Base-by-base conservation (phyloP, 225 moss, liverwort and hornwort genomes). In the Climacium dendroides region DNA sequence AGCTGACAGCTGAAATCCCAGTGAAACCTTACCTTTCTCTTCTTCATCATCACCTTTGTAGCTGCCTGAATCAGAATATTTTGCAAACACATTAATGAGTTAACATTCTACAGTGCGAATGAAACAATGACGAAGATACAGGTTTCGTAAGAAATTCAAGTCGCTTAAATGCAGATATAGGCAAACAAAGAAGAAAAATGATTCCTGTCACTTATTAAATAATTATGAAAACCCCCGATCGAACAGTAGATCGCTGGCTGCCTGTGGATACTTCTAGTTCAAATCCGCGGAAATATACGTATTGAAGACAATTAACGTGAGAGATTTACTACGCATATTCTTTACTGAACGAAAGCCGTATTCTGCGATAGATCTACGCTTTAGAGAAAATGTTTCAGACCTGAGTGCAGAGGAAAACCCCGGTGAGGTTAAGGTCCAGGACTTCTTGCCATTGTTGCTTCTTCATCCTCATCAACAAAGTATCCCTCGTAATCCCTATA, bases 401-500 rank as follows among this genome's bases (percentile, higher is more conserved):
- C 96, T 98, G 98, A 69, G 96, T 98, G 89, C 96, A 98, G 79
- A 98, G 98, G 75, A 96, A 98, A 80, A 98, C 98, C 85, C 96
- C 98, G 39, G 96, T 96, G 39, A 98, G 95, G 86, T 98, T 98
- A 55, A 98, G 96, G 79, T 94, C 96, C 75, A 98, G 95, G 74
- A 98, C 98, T 16, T 98, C 96, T 89, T 97, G 96, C 98, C 98
- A 98, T 89, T 98, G 98, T 58, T 93, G 55, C 88, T 94, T 96
- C 93, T 98, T 98, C 98, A 98, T 98, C 85, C 98, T 95, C 96
- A 98, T 96, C 85, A 98, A 90, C 74, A 98, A 87, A 30, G 94
- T 97, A 73, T 98, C 96, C 86, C 93, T 96, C 54, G 98, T 96
- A 59, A 98, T 98, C 78, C 97, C 96, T 97, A 58, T 19, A 50